Conservation (phyloP, 2,329 filamentous ascomycete species). For the Fusarium sororula region DNA sequence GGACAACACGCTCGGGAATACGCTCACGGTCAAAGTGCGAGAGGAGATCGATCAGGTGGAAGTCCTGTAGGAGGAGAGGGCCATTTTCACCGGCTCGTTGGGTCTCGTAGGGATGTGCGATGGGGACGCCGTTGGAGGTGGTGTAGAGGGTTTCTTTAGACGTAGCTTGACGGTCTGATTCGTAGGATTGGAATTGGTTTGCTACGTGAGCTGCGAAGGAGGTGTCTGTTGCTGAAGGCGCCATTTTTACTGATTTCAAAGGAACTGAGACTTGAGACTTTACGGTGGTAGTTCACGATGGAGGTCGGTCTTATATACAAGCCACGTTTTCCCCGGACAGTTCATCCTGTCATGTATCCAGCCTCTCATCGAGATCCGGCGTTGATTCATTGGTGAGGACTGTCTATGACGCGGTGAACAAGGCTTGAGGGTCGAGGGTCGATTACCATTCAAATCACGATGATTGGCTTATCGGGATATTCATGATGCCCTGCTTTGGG, state of each 20-base stretch:
- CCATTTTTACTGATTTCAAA: conserved; percentile 13
- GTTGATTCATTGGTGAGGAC: not conserved
- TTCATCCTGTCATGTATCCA: conserved; percentile 10
- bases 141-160: conserved; percentile 59
- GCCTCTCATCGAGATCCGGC: not conserved
- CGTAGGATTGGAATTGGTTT: conserved; percentile 50
- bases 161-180: conserved; percentile 50
- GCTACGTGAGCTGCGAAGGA: conserved; percentile 51
- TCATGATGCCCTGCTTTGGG: conserved; percentile 20
- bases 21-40: conserved; percentile 70
- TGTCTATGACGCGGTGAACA: conserved; percentile 32
- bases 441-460: conserved; percentile 12
- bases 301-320: not conserved
- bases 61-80: conserved; percentile 66
- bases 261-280: too few species aligned
- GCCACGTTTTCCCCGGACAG: not conserved
- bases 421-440: not conserved
- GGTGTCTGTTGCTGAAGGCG: conserved; percentile 43
- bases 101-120: conserved; percentile 66
- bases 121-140: conserved; percentile 64
- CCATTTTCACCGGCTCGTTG: conserved; percentile 67
- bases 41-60: conserved; percentile 69
- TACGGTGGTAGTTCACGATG: not conserved
- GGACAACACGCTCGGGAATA: conserved; percentile 69
- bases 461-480: conserved; percentile 15